Conservation (phyloP, 1,284 basidiomycete genomes). For the Ganoderma meredithae region DNA sequence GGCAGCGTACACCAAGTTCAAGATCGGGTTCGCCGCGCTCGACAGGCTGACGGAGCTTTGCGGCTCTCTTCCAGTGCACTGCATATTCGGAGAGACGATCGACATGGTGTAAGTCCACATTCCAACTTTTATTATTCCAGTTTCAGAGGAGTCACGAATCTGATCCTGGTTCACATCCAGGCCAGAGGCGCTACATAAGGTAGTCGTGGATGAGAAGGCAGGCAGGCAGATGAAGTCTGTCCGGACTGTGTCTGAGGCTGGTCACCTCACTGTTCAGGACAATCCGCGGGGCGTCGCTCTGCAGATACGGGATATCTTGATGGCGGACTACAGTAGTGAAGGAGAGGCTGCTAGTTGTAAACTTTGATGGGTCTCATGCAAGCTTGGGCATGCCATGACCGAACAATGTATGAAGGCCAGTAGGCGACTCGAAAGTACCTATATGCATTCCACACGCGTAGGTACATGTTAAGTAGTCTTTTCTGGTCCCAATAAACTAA, state of each 20-base stretch:
- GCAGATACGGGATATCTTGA: conserved; percentile 13
- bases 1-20: conserved; percentile 14
- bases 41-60: conserved; percentile 23
- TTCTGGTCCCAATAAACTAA: not conserved
- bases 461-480: not conserved
- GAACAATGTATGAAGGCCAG: not conserved
- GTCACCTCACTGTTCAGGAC: conserved; percentile 22
- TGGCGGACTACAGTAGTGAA: not conserved
- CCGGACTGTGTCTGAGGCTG: not conserved
- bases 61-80: conserved; percentile 16
- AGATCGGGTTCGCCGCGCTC: conserved; percentile 13
- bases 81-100: conserved; percentile 15
- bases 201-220: not conserved
- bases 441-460: not conserved
- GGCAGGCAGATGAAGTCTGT: conserved; percentile 1
- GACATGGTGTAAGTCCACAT: conserved; percentile 20
- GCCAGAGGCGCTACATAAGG: not conserved
- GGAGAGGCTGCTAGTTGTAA: not conserved
- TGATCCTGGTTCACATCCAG: not conserved
- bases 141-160: too few species aligned
- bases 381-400: not conserved
- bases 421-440: not conserved
- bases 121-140: not conserved
- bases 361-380: not conserved
- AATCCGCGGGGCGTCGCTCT: conserved; percentile 13